These are phyloP conservation scores for Wickerhamomyces xylosicus DNA, from an alignment of 805 yeast genomes.

Conservation along the genomic window DNA sequence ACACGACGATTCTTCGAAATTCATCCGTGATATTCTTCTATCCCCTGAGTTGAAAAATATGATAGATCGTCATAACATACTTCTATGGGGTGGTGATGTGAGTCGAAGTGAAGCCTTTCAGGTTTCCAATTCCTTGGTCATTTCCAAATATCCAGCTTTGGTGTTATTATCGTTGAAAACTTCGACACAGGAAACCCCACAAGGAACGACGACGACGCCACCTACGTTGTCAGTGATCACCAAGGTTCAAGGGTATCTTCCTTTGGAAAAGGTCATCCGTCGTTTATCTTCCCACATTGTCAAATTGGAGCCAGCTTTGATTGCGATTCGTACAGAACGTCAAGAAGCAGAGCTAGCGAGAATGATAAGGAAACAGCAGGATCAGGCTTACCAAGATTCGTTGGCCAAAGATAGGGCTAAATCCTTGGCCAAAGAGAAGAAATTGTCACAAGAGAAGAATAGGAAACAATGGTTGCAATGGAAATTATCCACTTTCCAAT, in stretches of 20 bases:
- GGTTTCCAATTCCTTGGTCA: conserved; percentile 63
- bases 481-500: conserved; percentile 27
- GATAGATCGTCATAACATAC: conserved; percentile 37
- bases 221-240: conserved; percentile 54
- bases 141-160: conserved; percentile 70
- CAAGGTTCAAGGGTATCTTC: conserved; percentile 48
- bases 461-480: conserved; percentile 37
- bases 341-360: conserved; percentile 50
- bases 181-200: conserved; percentile 37
- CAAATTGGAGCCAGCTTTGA: conserved; percentile 52
- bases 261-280: conserved; percentile 31
- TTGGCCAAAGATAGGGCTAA: conserved; percentile 47
- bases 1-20: conserved; percentile 48
- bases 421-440: conserved; percentile 27
- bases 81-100: conserved; percentile 85
- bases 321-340: conserved; percentile 50
- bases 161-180: conserved; percentile 68
- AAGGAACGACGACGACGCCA: conserved; percentile 39
- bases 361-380: conserved; percentile 60
- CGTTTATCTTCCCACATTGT: conserved; percentile 36
- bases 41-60: conserved; percentile 37
- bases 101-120: conserved; percentile 78
- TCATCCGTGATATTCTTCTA: conserved; percentile 45
- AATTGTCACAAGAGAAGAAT: conserved; percentile 11
- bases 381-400: conserved; percentile 64